Base-by-base conservation (phyloP, 1,139 yeast genomes). In the Candida pseudoviswanathii region DNA sequence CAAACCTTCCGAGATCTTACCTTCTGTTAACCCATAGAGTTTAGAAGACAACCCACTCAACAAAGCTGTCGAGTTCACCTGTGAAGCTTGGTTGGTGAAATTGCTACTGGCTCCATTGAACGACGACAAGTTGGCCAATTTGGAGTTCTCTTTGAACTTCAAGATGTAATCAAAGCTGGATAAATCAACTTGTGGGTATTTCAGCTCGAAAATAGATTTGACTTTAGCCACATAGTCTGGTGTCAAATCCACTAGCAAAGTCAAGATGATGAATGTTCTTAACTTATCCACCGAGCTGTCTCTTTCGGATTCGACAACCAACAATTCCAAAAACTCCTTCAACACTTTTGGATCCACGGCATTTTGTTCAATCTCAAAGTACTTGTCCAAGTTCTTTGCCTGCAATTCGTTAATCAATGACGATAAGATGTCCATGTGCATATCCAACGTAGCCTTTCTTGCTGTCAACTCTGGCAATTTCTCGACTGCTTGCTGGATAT, bases 361-460 rank as follows among this genome's bases (percentile, higher is more conserved):
- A 59, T 81, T 84, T 62, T 94, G 98, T 68, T 94, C 99, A 53
- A 95, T 84, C 68, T 94, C 98, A 65, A 92, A 94, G 60, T 91
- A 88, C 53, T 91, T 84, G 60, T 95, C 99, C 58, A 94, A 77
- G 24, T 86, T 86, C 56, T 94, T 88, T 11, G 87, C 85, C 59
- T 94, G 96, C 52, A 94, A 78, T 57, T 91, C 92, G 61, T 86
- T 85, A 53, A 95, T 78, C 50, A 94, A 73, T 7, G 94, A 82
- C 5, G 97, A 90, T 56, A 96, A 84, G 41, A 94, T 92, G 62
- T 91, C 92, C 97, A 94, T 94, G 70, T 94, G 99, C 86, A 89
- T 89, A 68, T 94, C 99, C 59, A 94, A 85, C 24, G 92, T 84
- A 47, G 85, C 79, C 66, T 94, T 94, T 58, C 96, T 81, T 7